Evolutionary conservation across 2,329 filamentous ascomycete species (phyloP), one percentile per base, ranked within the genome.

Genomic region (Cladosporium halotolerans): DNA sequence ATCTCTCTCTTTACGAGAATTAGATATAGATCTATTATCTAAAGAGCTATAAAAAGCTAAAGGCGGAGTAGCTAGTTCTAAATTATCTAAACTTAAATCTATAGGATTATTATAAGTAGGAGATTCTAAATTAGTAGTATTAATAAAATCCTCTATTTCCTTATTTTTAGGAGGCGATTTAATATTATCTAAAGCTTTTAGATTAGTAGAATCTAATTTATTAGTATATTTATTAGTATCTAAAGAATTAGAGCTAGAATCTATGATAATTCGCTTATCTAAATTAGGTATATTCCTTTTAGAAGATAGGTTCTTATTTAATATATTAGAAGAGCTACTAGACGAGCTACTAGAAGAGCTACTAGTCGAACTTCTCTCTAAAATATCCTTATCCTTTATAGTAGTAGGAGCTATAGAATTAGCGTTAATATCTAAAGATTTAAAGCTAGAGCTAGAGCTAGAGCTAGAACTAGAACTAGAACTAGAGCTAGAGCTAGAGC

Each of bases 181-280:
- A 36, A 48, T 8, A 31, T 50, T 42, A 14, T 50, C 31, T 31
- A 28, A 16, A 16, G 11, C 42, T 42, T 16, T 41, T 18, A 50
- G 14, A n/a, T 50, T 28, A 7, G 23, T 16, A 28, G 13, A n/a
- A 41, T 41, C 18, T 41, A 41, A 9, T 50, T 42, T 39, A 28
- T 14, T 31, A 39, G 10, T 28, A 16, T 16, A 16, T 33, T 50
- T 50, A 19, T 7, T 8, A 18, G n/a, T 40, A 41, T 9, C 23
- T 28, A 42, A 31, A 23, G 13, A 23, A 39, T 16, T 50, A 50
- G 33, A 40, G 19, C 13, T 50, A 50, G 47, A 41, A 31, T 50
- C 32, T 36, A 40, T 13, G 9, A 18, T 13, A 39, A 42, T 41
- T 16, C 16, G 16, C 16, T 16, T 16, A 16, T 16, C 16, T 16